Conservation (phyloP, 106 monocot species). For the Amphibolis antarctica region DNA sequence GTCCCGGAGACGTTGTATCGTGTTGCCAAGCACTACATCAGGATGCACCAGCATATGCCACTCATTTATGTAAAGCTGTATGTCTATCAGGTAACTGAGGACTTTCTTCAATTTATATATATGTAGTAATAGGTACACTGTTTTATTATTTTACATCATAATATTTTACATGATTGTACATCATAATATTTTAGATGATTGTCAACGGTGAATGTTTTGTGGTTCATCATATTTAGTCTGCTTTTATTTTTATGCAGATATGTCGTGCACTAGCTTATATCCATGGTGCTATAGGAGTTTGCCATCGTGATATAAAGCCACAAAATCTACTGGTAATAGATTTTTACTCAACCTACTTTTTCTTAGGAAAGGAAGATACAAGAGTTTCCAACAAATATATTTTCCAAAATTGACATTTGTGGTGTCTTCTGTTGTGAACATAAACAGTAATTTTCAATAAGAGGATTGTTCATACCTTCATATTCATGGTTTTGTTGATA, state of each 20-base stretch:
- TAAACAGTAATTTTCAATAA: too few species aligned
- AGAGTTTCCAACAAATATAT: too few species aligned
- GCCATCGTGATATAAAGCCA: conserved; percentile 91
- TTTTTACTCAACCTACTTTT: conserved; percentile 2
- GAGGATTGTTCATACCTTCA: too few species aligned
- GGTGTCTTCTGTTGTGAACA: too few species aligned
- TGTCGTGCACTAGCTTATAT: conserved; percentile 74
- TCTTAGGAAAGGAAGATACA: too few species aligned
- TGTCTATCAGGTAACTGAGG: conserved; percentile 55
- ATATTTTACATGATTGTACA: too few species aligned
- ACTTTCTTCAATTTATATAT: not conserved
- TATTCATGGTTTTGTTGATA: too few species aligned
- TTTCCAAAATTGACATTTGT: too few species aligned
- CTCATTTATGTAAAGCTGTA: conserved; percentile 63
- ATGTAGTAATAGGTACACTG: too few species aligned
- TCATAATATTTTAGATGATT: too few species aligned
- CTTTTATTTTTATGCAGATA: conserved; percentile 36
- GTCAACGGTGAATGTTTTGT: too few species aligned
- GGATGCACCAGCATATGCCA: conserved; percentile 61
- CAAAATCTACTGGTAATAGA: conserved; percentile 76
- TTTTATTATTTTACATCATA: too few species aligned
- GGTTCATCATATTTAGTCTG: not conserved
- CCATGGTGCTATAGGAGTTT: conserved; percentile 77
- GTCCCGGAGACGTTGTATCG: conserved; percentile 69
- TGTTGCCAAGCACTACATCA: conserved; percentile 40